Evolutionary conservation across 2,329 filamentous ascomycete species (phyloP), one percentile per base, ranked within the genome.

Genomic region (Emericellopsis atlantica): DNA sequence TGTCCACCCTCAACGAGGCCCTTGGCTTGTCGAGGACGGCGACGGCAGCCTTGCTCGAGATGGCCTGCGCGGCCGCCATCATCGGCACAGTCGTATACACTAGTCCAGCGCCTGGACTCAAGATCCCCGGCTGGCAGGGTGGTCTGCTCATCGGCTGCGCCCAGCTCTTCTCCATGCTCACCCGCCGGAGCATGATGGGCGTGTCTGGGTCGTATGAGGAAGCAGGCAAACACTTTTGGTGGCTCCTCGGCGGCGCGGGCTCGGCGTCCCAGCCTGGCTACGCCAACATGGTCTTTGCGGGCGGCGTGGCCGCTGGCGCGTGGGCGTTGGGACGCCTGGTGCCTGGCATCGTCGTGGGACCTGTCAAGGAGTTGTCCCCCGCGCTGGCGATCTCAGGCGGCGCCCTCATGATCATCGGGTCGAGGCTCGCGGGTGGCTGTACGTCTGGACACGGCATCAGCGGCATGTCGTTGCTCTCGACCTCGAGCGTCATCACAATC

Each of bases 361-460:
- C 51, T 1, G 50, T 45, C 18, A 44, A 58, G 4, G 50, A 62
- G 22, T 52, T 66, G 0, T 50, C 60, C 4, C 60, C 64, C 1
- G 21, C 50, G 2, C 52, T 61, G 45, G 70, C 74, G 0, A 49
- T 68, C 1, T 36, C 65, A 0, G 79, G 79, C 2, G 80, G 79
- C 0, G 60, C 70, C 4, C 44, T 70, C 12, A 72, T 82, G 60
- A 66, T 70, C 0, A 52, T 83, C 8, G 80, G 80, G 1, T 66
- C 76, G 2, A 68, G 78, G 38, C 51, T 82, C 41, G 79, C 74
- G 0, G 78, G 77, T 2, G 80, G 80, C 0, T 84, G 80, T 47
- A 81, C 79, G 0, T 79, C 75, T 5, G 79, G 80, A 0, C 80
- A 84, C 53, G 80, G 80, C 0, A 76, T 84, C 46, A 81, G 74